Conservation (phyloP, 2,329 filamentous ascomycete genomes). For the Meredithiella fracta region DNA sequence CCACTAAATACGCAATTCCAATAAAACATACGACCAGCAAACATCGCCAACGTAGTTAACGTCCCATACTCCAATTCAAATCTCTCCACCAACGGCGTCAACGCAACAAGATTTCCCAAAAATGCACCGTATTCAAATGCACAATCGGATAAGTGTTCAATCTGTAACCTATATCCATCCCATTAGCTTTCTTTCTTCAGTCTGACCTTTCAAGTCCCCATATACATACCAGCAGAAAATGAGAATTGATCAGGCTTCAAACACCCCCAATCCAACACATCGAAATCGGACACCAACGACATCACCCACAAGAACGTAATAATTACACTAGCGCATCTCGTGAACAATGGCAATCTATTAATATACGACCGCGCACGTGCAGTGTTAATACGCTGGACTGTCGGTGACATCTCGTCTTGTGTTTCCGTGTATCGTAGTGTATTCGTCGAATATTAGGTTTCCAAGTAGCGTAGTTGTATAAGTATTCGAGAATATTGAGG, state of each 20-base stretch:
- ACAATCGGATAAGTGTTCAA: conserved; percentile 85
- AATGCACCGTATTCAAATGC: conserved; percentile 67
- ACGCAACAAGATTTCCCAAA: conserved; percentile 61
- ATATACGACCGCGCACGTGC: conserved; percentile 61
- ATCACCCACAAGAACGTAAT: conserved; percentile 55
- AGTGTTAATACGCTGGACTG: conserved; percentile 32
- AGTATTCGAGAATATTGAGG: too few relatives aligned
- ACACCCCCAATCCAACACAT: conserved; percentile 59
- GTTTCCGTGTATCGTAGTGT: too few relatives aligned
- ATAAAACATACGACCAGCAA: conserved; percentile 62
- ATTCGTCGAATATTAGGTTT: too few relatives aligned
- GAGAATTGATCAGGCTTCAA: conserved; percentile 57
- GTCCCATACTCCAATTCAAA: conserved; percentile 92
- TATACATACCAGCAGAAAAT: conserved; percentile 5
- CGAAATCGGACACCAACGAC: conserved; percentile 52
- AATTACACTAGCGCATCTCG: conserved; percentile 38
- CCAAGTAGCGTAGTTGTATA: too few relatives aligned
- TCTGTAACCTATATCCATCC: conserved; percentile 55
- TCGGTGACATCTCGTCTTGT: conserved; percentile 4
- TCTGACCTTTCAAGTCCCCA: background rate
- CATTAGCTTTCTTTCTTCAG: background rate
- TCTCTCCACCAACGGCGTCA: conserved; percentile 78
- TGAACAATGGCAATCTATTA: conserved; percentile 74
- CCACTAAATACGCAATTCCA: background rate
- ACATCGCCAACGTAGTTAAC: conserved; percentile 68